phyloP scores from a whole-genome alignment of 2,329 filamentous ascomycete genomes.

The Epichloe baconii region DNA sequence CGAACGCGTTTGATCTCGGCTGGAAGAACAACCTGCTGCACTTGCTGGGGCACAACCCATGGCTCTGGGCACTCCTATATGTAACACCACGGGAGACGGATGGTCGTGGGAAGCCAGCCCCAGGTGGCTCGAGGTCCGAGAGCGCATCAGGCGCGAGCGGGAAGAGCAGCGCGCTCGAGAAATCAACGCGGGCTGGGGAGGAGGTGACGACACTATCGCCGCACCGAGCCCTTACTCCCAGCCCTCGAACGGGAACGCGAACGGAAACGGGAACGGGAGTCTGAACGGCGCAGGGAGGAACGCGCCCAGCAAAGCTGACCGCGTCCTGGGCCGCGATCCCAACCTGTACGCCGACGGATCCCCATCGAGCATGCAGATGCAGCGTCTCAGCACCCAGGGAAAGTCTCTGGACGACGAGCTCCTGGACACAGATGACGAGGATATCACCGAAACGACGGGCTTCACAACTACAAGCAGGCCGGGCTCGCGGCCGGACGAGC shows the following conservation, averaged over 20 bases:
- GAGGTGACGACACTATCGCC: constrained; percentile 10
- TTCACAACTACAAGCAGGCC: constrained; percentile 6
- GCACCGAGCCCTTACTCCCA: not conserved
- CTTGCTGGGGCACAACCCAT: constrained; percentile 62
- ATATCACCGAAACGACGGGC: constrained; percentile 8
- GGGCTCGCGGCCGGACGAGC: constrained; percentile 13
- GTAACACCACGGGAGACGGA: constrained; percentile 79
- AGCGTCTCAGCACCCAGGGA: constrained; percentile 33
- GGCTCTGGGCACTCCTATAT: constrained; percentile 67
- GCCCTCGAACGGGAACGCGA: not conserved
- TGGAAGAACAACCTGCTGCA: constrained; percentile 67
- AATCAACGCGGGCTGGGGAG: constrained; percentile 54
- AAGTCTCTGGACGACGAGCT: constrained; percentile 30
- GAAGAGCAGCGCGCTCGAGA: constrained; percentile 51
- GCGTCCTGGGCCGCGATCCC: constrained; percentile 43
- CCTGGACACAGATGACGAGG: constrained; percentile 25
- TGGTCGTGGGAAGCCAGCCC: constrained; percentile 86
- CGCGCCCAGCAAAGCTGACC: constrained; percentile 42
- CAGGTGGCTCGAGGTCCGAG: constrained; percentile 61
- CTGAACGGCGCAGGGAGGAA: constrained; percentile 18
- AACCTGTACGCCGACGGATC: constrained; percentile 39
- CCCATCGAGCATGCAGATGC: constrained; percentile 28
- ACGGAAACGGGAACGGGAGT: not conserved
- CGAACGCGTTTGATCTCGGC: constrained; percentile 87
- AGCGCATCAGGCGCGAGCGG: constrained; percentile 44